phyloP scores from a whole-genome alignment of 306 rosid genomes.

The Erythrophleum fordii region DNA sequence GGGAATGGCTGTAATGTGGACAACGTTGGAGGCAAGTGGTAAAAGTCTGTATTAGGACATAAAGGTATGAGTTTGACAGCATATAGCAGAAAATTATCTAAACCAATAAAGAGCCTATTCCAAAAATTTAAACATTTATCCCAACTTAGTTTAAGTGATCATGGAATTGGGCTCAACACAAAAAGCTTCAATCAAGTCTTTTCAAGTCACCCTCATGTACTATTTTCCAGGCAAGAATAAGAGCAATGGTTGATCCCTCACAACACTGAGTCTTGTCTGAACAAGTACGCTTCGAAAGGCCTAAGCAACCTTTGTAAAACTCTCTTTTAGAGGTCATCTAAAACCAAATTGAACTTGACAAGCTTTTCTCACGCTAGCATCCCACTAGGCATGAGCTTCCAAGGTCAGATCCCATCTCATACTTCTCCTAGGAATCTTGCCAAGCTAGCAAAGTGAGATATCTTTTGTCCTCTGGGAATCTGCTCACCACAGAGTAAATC shows the following conservation, averaged over 20 bases:
- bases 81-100: background rate
- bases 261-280: background rate
- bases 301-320: background rate
- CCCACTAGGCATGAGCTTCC: background rate
- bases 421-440: background rate
- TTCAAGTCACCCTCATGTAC: background rate
- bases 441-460: background rate
- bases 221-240: background rate
- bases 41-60: background rate
- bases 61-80: background rate
- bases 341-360: background rate
- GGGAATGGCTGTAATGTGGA: background rate
- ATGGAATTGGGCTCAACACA: background rate
- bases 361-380: background rate
- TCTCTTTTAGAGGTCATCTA: background rate
- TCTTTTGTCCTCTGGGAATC: background rate
- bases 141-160: background rate
- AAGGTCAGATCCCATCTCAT: background rate
- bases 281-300: background rate
- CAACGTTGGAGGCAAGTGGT: background rate
- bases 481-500: background rate
- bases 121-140: background rate
- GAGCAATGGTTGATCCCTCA: background rate
- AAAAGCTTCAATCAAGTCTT: background rate
- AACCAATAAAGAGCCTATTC: background rate